Evolutionary conservation across 2,329 filamentous ascomycete genomes (phyloP).

Genomic region (Fusarium lateritium): DNA sequence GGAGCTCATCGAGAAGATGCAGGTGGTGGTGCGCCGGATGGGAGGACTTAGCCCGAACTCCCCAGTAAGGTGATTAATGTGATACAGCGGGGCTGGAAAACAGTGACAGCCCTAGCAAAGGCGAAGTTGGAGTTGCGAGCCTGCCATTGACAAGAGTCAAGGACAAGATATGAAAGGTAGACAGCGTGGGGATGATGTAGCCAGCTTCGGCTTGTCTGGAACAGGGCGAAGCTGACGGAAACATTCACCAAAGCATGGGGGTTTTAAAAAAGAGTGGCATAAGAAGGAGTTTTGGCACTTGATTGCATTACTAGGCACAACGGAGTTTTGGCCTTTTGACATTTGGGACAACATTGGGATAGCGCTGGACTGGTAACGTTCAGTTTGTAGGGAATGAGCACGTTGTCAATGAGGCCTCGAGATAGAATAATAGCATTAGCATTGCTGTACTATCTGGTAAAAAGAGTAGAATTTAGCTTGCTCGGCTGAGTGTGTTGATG

Average conservation of each 20-base stretch:
- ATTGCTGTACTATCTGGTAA: background rate
- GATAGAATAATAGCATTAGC: conserved; percentile 1
- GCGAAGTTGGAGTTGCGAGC: background rate
- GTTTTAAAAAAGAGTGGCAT: conserved; percentile 16
- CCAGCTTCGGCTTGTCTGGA: conserved; percentile 3
- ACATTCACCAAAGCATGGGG: background rate
- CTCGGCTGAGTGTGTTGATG: background rate
- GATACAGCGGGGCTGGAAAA: conserved; percentile 30
- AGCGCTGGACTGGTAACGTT: conserved; percentile 15
- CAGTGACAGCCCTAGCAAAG: conserved; percentile 31
- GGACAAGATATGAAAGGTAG: background rate
- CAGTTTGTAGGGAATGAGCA: conserved; percentile 2
- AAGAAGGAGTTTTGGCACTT: conserved; percentile 35
- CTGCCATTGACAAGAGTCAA: background rate
- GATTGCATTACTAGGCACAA: conserved; percentile 4
- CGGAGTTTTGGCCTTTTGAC: conserved; percentile 16
- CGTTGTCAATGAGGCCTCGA: background rate
- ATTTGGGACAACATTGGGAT: conserved; percentile 11
- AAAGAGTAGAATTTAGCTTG: background rate
- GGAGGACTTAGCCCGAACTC: conserved; percentile 50
- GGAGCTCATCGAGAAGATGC: conserved; percentile 73
- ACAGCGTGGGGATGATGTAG: conserved; percentile 1
- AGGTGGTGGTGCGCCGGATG: conserved; percentile 59
- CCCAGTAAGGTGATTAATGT: conserved; percentile 43
- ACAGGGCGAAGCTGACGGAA: background rate